phyloP scores from a whole-genome alignment of 2,329 filamentous ascomycete species.

The Fonsecaea multimorphosa region DNA sequence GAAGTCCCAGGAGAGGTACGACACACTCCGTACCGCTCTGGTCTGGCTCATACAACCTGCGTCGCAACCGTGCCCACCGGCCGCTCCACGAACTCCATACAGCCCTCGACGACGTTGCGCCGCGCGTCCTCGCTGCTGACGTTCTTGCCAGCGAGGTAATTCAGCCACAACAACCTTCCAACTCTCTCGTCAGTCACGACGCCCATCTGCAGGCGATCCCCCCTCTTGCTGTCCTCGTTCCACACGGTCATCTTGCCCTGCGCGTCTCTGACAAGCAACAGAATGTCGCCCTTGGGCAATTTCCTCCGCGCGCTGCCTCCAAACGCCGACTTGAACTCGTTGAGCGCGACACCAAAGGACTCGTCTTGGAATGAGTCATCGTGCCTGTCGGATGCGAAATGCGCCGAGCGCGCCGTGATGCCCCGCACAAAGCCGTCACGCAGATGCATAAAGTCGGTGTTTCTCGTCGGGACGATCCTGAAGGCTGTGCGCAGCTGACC shows the following conservation, averaged over 20 bases:
- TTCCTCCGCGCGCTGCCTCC: slow-evolving; percentile 69
- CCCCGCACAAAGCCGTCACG: slow-evolving; percentile 89
- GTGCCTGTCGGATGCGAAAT: slow-evolving; percentile 56
- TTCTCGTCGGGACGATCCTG: slow-evolving; percentile 85
- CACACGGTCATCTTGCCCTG: slow-evolving; percentile 70
- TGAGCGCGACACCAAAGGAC: slow-evolving; percentile 74
- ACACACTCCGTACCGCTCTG: too few relatives aligned
- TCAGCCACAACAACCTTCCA: slow-evolving; percentile 81
- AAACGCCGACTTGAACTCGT: slow-evolving; percentile 81
- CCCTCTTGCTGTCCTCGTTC: slow-evolving; percentile 60
- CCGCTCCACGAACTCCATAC: slow-evolving; percentile 85
- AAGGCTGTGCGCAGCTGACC: slow-evolving; percentile 76
- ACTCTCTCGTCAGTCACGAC: slow-evolving; percentile 78
- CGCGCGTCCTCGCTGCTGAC: slow-evolving; percentile 85
- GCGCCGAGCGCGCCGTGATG: slow-evolving; percentile 74
- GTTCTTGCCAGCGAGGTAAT: slow-evolving; percentile 84
- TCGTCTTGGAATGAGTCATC: slow-evolving; percentile 64
- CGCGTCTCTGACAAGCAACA: slow-evolving; percentile 73
- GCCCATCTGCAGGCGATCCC: slow-evolving; percentile 67
- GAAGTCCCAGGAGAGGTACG: too few relatives aligned
- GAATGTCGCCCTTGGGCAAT: slow-evolving; percentile 78
- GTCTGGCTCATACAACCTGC: slow-evolving; percentile 63
- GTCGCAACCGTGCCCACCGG: slow-evolving; percentile 86
- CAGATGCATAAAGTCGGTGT: slow-evolving; percentile 92
- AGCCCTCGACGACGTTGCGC: slow-evolving; percentile 81